Evolutionary conservation across 78 protist species (phyloP), one percentile per base, ranked within the genome.

Genomic region (Reticulomyxa filosa): DNA sequence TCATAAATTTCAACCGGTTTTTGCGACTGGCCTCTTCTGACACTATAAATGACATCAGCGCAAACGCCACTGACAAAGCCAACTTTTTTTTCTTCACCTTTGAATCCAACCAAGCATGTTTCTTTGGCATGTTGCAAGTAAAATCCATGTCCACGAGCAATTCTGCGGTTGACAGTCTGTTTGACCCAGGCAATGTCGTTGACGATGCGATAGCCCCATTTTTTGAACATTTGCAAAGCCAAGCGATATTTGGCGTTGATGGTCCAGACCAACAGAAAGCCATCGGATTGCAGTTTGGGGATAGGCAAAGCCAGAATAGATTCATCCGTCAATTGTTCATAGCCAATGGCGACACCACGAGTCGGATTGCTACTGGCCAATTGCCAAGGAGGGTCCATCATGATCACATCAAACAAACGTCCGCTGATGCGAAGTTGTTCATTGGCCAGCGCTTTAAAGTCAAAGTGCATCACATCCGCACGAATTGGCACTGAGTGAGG

Each of bases 341-440:
- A 79, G 0, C 78, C 77, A 35, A 79, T 37, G n/a, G 81, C 79
- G n/a, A 76, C 81, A 20, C 84, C 84, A 2, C 84, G 70, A 10
- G 81, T 79, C n/a, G 84, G 84, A 3, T 26, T 22, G 2, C 70
- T 4, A 20, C 38, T 42, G 4, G 84, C 80, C n/a, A 79, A 61
- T 34, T 74, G 81, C 84, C 84, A 79, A 0, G 84, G 84, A 1
- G 84, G 84, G 53, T 79, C 84, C 84, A 79, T 79, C 37, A 57
- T 39, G 52, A 79, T 79, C 32, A 64, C 73, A 34, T 79, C 84
- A 51, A 79, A 79, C n/a, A n/a, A n/a, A n/a, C n/a, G n/a, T n/a
- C n/a, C n/a, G n/a, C n/a, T n/a, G n/a, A n/a, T n/a, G n/a, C n/a
- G n/a, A 39, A 74, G 68, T 3, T 13, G 37, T 3, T 7, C 57